Evolutionary conservation across 1,139 yeast species (phyloP), one percentile per base, ranked within the genome.

Genomic region (Hanseniaspora sp.): DNA sequence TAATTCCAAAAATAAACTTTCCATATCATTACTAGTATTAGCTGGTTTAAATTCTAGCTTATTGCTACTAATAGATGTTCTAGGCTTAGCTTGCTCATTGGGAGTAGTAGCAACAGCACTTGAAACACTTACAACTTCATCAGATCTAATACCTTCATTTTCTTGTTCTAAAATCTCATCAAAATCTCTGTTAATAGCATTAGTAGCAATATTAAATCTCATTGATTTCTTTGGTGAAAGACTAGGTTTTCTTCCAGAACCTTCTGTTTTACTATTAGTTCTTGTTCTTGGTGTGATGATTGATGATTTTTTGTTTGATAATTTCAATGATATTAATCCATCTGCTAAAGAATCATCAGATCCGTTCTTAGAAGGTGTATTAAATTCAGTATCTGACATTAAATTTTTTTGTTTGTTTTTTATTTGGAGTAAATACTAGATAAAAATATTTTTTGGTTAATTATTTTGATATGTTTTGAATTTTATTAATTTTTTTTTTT

Each of bases 171-270:
- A 11, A 11, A 6, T 15, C 9, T 41, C 45, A 7, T 28, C 45
- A 13, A 28, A 9, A 12, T 41, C 45, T n/a, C 33, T 23, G 8
- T 8, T 28, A 6, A 41, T 23, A 12, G 45, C 15, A 29, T 41
- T 41, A 6, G 46, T 42, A 5, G 53, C 40, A n/a, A 49, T 37
- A 34, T 34, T 49, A 11, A 49, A 49, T 34, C 53, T 35, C 53
- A 49, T 49, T 13, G 53, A 49, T 9, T 49, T 49, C 33, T 49
- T 49, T 28, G 53, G 53, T 6, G 53, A 49, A 11, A 49, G 15
- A 3, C 48, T 42, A 18, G 37, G 48, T 31, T 43, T 49, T 49
- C 53, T 49, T 37, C 53, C 53, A 9, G 29, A 13, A 13, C n/a
- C 44, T 18, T 43, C 48, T 38, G 47, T 43, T 43, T 23, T 43